Conservation (phyloP, 2,329 filamentous ascomycete genomes). For the Raffaelea arxii region DNA sequence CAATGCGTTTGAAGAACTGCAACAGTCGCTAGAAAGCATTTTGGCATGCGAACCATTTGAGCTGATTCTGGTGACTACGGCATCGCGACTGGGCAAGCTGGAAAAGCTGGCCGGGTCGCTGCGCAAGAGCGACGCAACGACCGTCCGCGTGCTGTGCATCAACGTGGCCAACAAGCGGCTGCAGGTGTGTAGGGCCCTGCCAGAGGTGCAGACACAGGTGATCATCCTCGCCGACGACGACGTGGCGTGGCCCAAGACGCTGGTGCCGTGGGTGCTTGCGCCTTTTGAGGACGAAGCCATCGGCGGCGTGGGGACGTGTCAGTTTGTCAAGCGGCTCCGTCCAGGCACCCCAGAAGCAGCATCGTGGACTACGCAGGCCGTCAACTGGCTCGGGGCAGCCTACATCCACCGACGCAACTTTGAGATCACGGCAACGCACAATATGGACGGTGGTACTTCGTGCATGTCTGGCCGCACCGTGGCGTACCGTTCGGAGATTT, state of each 20-base stretch:
- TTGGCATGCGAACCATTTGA: conserved; percentile 59
- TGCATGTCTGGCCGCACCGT: conserved; percentile 94
- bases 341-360: no score
- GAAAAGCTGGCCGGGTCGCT: conserved; percentile 56
- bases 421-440: conserved; percentile 90
- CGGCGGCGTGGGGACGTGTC: conserved; percentile 86
- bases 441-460: conserved; percentile 90
- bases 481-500: conserved; percentile 80
- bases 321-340: conserved; percentile 66
- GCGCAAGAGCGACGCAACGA: conserved; percentile 30
- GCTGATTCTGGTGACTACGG: conserved; percentile 79
- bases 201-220: conserved; percentile 71
- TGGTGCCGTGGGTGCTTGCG: conserved; percentile 85
- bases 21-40: conserved; percentile 70
- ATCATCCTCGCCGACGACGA: conserved; percentile 94
- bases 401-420: conserved; percentile 95
- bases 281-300: conserved; percentile 79
- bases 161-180: conserved; percentile 89
- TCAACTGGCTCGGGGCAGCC: conserved; percentile 82
- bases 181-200: conserved; percentile 86
- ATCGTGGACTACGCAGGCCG: conserved; percentile 54
- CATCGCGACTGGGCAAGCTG: conserved; percentile 63
- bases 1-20: conserved; percentile 73
- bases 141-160: conserved; percentile 65
- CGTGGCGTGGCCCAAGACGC: conserved; percentile 79